Evolutionary conservation across 1,284 basidiomycete genomes (phyloP).

Genomic region (Tetrapyrgos nigripes): DNA sequence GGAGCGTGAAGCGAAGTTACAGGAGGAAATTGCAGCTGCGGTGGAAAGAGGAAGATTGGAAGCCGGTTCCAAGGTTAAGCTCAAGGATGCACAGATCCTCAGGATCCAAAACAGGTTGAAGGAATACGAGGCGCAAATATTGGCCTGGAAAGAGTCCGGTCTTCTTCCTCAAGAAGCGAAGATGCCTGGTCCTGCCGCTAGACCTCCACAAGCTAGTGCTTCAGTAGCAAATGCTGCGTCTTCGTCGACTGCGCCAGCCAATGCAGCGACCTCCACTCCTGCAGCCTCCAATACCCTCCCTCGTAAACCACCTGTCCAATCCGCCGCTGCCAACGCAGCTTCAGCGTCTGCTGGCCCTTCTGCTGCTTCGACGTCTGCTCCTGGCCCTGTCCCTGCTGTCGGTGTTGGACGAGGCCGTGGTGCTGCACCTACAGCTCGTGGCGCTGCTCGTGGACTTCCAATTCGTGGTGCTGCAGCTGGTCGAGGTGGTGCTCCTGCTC

Average conservation of each 20-base stretch:
- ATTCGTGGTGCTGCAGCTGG: conserved; percentile 50
- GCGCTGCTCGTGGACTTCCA: conserved; percentile 31
- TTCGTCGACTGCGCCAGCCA: conserved; percentile 21
- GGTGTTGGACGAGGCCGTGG: conserved; percentile 34
- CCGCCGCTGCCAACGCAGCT: conserved; percentile 2
- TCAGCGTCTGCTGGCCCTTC: neutral
- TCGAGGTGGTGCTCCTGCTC: conserved; percentile 40
- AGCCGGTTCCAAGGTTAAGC: conserved; percentile 59
- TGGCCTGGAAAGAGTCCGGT: conserved; percentile 59
- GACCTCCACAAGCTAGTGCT: conserved; percentile 20
- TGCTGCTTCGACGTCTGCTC: neutral
- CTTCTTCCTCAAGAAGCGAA: conserved; percentile 41
- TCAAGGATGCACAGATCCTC: conserved; percentile 73
- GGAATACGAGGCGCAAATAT: conserved; percentile 67
- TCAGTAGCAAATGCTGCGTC: conserved; percentile 25
- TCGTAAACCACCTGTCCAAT: conserved; percentile 23
- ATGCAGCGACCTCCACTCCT: conserved; percentile 22
- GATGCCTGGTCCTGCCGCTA: conserved; percentile 18
- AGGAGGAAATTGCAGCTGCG: conserved; percentile 64
- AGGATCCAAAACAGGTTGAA: conserved; percentile 65
- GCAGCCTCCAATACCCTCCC: conserved; percentile 15
- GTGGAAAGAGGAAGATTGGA: conserved; percentile 73
- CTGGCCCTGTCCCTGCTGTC: neutral
- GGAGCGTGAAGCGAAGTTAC: conserved; percentile 50
- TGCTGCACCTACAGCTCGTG: conserved; percentile 41